Conservation (phyloP, 2,329 filamentous ascomycete genomes). For the Massarina eburnea region DNA sequence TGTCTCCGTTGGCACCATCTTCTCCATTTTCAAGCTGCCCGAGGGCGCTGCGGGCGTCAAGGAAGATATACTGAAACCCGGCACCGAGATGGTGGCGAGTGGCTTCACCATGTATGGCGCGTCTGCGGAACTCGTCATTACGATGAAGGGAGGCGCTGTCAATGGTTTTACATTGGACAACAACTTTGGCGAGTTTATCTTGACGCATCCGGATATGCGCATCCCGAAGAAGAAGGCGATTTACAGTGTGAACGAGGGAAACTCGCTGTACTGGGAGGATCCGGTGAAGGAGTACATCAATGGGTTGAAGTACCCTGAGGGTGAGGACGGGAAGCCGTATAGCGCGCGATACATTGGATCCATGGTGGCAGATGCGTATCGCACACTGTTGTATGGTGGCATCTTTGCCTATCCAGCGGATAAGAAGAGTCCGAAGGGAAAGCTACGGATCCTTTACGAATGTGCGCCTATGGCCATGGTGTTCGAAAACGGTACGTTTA, state of each 20-base stretch:
- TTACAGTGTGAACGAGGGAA: constrained; percentile 98
- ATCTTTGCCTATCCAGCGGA: constrained; percentile 98
- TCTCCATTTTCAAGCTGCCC: constrained; percentile 86
- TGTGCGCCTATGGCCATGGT: constrained; percentile 99
- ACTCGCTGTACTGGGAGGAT: constrained; percentile 94
- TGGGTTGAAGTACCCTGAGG: constrained; percentile 77
- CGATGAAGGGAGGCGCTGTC: constrained; percentile 88
- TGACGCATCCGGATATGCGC: constrained; percentile 92
- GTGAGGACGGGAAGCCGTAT: constrained; percentile 80
- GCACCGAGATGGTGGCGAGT: constrained; percentile 86
- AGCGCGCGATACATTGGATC: constrained; percentile 92
- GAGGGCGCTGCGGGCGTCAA: constrained; percentile 73
- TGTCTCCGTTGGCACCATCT: constrained; percentile 97
- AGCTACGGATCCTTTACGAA: constrained; percentile 95
- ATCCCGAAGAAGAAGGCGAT: constrained; percentile 80
- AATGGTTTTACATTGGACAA: constrained; percentile 99
- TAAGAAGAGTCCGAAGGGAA: constrained; percentile 98
- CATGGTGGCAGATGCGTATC: constrained; percentile 98
- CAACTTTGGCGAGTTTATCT: constrained; percentile 96
- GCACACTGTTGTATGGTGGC: constrained; percentile 91
- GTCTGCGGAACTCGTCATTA: constrained; percentile 93
- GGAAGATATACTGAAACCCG: constrained; percentile 85
- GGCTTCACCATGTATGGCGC: constrained; percentile 99
- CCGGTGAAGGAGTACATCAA: constrained; percentile 85
- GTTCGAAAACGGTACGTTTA: constrained; percentile 94